Conservation (phyloP, 163 green algal species). For the Prototheca cutis region DNA sequence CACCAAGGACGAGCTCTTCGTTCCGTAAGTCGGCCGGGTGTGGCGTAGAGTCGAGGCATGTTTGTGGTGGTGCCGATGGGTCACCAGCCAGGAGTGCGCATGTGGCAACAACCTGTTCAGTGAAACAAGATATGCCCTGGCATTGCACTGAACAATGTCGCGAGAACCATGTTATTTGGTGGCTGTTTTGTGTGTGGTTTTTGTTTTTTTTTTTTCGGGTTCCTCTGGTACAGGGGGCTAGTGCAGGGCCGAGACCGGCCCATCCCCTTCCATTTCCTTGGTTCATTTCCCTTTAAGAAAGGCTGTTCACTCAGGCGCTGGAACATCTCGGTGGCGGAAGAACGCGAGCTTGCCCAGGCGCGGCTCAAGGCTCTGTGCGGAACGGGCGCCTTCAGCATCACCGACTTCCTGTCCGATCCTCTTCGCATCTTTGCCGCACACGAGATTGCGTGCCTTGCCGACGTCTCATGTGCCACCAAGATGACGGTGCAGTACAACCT, state of each 20-base stretch:
- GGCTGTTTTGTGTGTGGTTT: too few species aligned
- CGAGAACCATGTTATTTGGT: too few species aligned
- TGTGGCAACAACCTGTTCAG: too few species aligned
- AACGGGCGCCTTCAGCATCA: slow-evolving; percentile 12
- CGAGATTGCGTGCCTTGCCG: slow-evolving; percentile 53
- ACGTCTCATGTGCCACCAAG: slow-evolving; percentile 69
- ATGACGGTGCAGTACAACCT: slow-evolving; percentile 82
- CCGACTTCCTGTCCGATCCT: slow-evolving; percentile 21
- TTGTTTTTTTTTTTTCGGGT: too few species aligned
- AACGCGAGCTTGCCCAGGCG: slow-evolving; percentile 58
- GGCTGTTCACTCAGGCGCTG: neutral
- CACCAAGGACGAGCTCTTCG: neutral
- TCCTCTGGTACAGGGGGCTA: too few species aligned
- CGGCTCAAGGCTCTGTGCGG: slow-evolving; percentile 48
- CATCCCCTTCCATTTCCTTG: too few species aligned
- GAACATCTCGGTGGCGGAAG: slow-evolving; percentile 45
- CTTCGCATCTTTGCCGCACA: slow-evolving; percentile 73
- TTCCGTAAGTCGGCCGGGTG: neutral
- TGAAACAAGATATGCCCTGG: too few species aligned
- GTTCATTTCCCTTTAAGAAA: too few species aligned
- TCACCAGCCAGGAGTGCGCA: too few species aligned
- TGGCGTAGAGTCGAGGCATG: too few species aligned
- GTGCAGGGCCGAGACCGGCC: too few species aligned
- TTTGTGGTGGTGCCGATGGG: neutral
- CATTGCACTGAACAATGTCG: too few species aligned